Evolutionary conservation across 768 basidiomycete genomes (phyloP).

Genomic region (Cystobasidium tubakii): DNA sequence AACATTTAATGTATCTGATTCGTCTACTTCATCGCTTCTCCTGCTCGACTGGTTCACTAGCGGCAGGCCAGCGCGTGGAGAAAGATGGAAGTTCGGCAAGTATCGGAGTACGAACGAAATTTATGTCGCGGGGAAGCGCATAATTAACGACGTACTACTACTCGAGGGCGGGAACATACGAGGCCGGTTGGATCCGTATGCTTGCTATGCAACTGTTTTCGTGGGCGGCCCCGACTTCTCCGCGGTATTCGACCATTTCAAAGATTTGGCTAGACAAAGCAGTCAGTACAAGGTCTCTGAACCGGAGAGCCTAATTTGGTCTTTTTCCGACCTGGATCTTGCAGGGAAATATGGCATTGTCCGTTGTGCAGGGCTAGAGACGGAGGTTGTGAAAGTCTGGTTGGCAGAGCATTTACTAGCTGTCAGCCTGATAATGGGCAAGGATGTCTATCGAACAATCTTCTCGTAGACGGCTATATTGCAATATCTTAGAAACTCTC

Average conservation of each 20-base stretch:
- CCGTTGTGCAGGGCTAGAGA: slow-evolving; percentile 40
- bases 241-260: slow-evolving; percentile 55
- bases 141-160: slow-evolving; percentile 71
- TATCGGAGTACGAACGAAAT: slow-evolving; percentile 85
- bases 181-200: slow-evolving; percentile 66
- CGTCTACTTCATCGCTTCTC: slow-evolving; percentile 58
- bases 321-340: slow-evolving; percentile 58
- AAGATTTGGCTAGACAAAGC: slow-evolving; percentile 55
- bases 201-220: slow-evolving; percentile 84
- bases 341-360: slow-evolving; percentile 38
- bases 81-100: slow-evolving; percentile 80
- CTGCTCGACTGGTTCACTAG: slow-evolving; percentile 88
- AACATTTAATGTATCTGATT: slow-evolving; percentile 61
- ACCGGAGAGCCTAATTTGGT: slow-evolving; percentile 65
- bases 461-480: slow-evolving; percentile 50
- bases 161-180: slow-evolving; percentile 55
- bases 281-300: slow-evolving; percentile 62
- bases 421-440: slow-evolving; percentile 38
- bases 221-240: slow-evolving; percentile 65
- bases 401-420: slow-evolving; percentile 37
- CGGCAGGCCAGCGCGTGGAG: slow-evolving; percentile 72
- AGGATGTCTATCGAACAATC: slow-evolving; percentile 38
- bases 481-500: not conserved
- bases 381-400: slow-evolving; percentile 45
- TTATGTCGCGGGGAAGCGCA: slow-evolving; percentile 59